Evolutionary conservation across 2,329 filamentous ascomycete genomes (phyloP).

Genomic region (Arthrobotrys conoides): DNA sequence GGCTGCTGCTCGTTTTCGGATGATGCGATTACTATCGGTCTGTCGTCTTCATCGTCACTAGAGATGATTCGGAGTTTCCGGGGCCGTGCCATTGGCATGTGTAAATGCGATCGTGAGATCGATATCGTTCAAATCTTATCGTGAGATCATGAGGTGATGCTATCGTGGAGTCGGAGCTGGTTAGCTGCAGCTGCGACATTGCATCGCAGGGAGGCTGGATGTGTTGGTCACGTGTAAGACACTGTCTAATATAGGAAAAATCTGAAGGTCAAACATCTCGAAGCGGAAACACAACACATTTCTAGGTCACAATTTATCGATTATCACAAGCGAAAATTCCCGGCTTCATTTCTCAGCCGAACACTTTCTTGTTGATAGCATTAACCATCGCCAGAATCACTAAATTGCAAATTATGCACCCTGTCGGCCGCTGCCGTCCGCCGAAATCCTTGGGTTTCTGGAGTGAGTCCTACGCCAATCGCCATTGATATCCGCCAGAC

Average conservation of each 20-base stretch:
- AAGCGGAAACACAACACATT: slow-evolving; percentile 17
- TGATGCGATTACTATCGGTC: slow-evolving; percentile 14
- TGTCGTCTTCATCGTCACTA: slow-evolving; percentile 49
- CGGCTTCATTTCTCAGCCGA: slow-evolving; percentile 14
- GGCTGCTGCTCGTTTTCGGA: slow-evolving; percentile 13
- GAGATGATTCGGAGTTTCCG: slow-evolving; percentile 58
- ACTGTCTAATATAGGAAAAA: neutral
- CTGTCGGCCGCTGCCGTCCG: slow-evolving; percentile 47
- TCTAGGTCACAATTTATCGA: neutral
- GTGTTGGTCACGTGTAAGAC: slow-evolving; percentile 5
- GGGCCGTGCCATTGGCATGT: slow-evolving; percentile 50
- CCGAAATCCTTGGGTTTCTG: neutral
- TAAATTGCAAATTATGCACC: slow-evolving; percentile 4
- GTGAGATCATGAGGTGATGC: slow-evolving; percentile 24
- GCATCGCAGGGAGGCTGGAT: neutral
- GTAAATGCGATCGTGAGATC: slow-evolving; percentile 8
- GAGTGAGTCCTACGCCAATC: slow-evolving; percentile 12
- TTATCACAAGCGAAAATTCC: slow-evolving; percentile 20
- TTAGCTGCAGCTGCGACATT: slow-evolving; percentile 2
- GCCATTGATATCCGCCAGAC: neutral
- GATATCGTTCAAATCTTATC: neutral
- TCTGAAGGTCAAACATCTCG: slow-evolving; percentile 33
- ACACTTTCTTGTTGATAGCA: neutral
- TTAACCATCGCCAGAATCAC: neutral
- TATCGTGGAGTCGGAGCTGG: slow-evolving; percentile 16